These are phyloP conservation scores for Lignosus rhinocerotis DNA, from an alignment of 1,284 basidiomycete species.

Conservation along the genomic window DNA sequence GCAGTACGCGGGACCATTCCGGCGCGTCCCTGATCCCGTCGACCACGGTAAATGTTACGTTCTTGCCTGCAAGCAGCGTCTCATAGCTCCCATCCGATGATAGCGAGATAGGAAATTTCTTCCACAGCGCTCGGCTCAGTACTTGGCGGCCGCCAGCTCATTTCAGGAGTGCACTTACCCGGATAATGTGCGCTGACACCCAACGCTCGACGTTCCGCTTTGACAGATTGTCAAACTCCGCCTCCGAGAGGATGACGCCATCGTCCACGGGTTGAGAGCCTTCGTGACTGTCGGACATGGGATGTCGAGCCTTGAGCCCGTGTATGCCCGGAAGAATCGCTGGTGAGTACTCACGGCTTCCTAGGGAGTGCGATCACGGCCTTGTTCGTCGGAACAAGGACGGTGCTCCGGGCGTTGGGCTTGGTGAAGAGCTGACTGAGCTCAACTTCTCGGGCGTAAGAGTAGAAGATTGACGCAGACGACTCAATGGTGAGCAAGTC, in stretches of 20 bases:
- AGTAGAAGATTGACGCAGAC: slow-evolving; percentile 75
- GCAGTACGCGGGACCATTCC: slow-evolving; percentile 56
- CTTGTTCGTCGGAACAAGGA: slow-evolving; percentile 78
- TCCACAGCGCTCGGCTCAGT: slow-evolving; percentile 6
- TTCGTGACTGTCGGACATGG: slow-evolving; percentile 48
- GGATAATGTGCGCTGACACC: slow-evolving; percentile 74
- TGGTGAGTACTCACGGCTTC: slow-evolving; percentile 62
- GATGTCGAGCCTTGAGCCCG: background rate
- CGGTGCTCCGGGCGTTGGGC: slow-evolving; percentile 42
- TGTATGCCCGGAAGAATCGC: background rate
- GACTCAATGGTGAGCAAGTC: slow-evolving; percentile 76
- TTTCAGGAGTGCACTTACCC: slow-evolving; percentile 46
- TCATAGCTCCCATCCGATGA: slow-evolving; percentile 36
- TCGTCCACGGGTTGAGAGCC: slow-evolving; percentile 44
- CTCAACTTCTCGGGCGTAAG: slow-evolving; percentile 71
- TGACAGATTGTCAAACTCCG: slow-evolving; percentile 59
- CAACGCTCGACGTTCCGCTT: slow-evolving; percentile 68
- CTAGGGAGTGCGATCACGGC: slow-evolving; percentile 74
- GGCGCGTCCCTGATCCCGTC: slow-evolving; percentile 39
- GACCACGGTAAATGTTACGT: slow-evolving; percentile 47
- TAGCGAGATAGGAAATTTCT: slow-evolving; percentile 35
- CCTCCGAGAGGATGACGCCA: slow-evolving; percentile 55
- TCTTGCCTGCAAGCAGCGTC: slow-evolving; percentile 58
- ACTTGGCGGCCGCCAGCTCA: background rate
- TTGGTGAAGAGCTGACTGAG: slow-evolving; percentile 54